Base-by-base conservation (phyloP, 2,329 filamentous ascomycete genomes). In the Penicillium concentricum region DNA sequence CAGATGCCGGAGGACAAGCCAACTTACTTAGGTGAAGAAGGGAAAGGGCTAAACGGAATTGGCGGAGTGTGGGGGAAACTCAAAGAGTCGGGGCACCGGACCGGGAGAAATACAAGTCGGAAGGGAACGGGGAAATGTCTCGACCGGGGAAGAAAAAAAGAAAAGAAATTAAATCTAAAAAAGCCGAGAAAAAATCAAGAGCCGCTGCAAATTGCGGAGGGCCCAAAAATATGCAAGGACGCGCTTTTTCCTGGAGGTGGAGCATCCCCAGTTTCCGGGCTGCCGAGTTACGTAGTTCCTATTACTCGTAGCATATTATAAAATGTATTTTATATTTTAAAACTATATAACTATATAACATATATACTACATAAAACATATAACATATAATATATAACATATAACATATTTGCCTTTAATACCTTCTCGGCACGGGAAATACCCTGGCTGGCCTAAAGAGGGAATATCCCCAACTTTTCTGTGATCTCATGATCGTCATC, bases 31-130 rank as follows among this genome's bases (percentile, higher is more conserved):
- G n/a, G n/a, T n/a, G n/a, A n/a, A n/a, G 51, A 56, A 59, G 61
- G 43, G 48, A 37, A 28, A 38, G 37, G n/a, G 8, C 24, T 46
- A 46, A 56, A 63, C 58, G 64, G 63, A 67, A 68, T 62, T 61
- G 61, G 69, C 67, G 67, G 68, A 71, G 70, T 72, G 70, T 72
- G 71, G 70, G 69, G 70, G 67, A 72, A 61, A 63, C 61, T 56
- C 51, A 62, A 63, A 61, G 63, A 64, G 39, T 68, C 66, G 69
- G 69, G 66, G 69, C 61, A 63, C 61, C 68, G 67, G 67, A 65
- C 67, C 67, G 68, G 68, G 49, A 69, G 54, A 53, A 60, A 60
- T 46, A 50, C 28, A 41, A 52, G 49, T 66, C 61, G 64, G 61
- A 58, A 63, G 57, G 60, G 63, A 65, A 67, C 61, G 60, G 60